Base-by-base conservation (phyloP, 2,329 filamentous ascomycete genomes). In the Zasmidium cellare region DNA sequence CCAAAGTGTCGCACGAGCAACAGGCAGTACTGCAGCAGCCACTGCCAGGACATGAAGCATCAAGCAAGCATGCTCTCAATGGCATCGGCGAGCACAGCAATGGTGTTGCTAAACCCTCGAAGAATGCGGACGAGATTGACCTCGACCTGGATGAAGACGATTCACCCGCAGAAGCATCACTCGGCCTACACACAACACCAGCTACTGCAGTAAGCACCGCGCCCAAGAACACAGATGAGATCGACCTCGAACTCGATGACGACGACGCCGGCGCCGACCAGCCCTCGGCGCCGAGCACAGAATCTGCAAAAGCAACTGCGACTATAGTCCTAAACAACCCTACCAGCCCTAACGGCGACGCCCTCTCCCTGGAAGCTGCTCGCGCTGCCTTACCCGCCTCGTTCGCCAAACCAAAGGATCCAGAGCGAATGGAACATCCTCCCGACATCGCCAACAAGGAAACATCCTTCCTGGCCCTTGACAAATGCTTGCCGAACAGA, bases 391-490 rank as follows among this genome's bases (percentile, higher is more conserved):
- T 96, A 1, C 92, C 91, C 1, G 87, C 87, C 22, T 88, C 89
- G 1, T 96, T 96, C 71, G 73, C 68, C 14, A 72, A 38, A 47
- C 66, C 47, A 46, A 58, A 55, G 44, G 68, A 71, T 28, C 53
- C 58, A 63, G 58, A 84, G 16, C 83, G 82, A 35, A 83, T 87
- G 55, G 85, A 87, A 2, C 84, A 89, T 16, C 91, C 91, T 0
- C 71, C 82, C 0, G 83, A 80, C 0, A 96, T 97, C 61, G 84
- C 82, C 1, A 97, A 97, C 77, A 88, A 82, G 19, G 81, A 82
- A 3, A 96, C 93, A 2, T 82, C 87, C 12, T 99, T 99, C 74
- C 81, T 99, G 11, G 90, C 94, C 0, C 80, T 99, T 1, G 93
- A 97, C 76, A 99, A 99, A 74, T 96, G 91, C 69, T 82, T 93